phyloP scores from a whole-genome alignment of 2,329 filamentous ascomycete genomes.

The Fusarium luffae region DNA sequence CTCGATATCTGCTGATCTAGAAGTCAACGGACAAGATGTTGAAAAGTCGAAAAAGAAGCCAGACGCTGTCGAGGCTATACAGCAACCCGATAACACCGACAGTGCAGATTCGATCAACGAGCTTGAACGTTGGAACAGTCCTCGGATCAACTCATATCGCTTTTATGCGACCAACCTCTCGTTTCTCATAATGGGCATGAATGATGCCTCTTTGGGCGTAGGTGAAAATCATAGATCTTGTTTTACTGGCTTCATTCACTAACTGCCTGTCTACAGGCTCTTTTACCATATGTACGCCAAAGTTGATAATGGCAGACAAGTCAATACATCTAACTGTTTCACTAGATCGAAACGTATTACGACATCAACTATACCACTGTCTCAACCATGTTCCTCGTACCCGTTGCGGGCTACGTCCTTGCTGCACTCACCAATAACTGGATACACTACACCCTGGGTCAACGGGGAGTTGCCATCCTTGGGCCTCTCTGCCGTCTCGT shows the following conservation, averaged over 20 bases:
- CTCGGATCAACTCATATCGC: slow-evolving; percentile 67
- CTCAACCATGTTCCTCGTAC: slow-evolving; percentile 74
- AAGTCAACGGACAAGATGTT: slow-evolving; percentile 9
- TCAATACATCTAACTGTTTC: not conserved
- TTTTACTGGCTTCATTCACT: slow-evolving; percentile 1
- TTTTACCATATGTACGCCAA: slow-evolving; percentile 59
- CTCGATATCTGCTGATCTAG: not conserved
- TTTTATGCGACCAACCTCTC: slow-evolving; percentile 69
- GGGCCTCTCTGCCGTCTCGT: slow-evolving; percentile 71
- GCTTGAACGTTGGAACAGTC: slow-evolving; percentile 71
- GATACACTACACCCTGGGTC: slow-evolving; percentile 73
- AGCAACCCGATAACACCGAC: slow-evolving; percentile 6
- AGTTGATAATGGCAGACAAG: not conserved
- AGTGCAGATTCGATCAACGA: slow-evolving; percentile 19
- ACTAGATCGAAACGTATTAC: slow-evolving; percentile 63
- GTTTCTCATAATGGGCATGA: slow-evolving; percentile 74
- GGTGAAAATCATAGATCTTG: slow-evolving; percentile 41
- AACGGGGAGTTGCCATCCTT: slow-evolving; percentile 76
- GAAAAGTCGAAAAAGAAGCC: slow-evolving; percentile 16
- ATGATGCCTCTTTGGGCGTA: slow-evolving; percentile 74
- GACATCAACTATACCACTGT: slow-evolving; percentile 69
- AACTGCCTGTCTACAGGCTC: slow-evolving; percentile 51
- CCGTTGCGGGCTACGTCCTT: slow-evolving; percentile 71
- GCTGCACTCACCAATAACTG: slow-evolving; percentile 73
- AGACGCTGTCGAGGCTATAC: slow-evolving; percentile 2